Evolutionary conservation across 768 basidiomycete genomes (phyloP).

Genomic region (Pisolithus microcarpus): DNA sequence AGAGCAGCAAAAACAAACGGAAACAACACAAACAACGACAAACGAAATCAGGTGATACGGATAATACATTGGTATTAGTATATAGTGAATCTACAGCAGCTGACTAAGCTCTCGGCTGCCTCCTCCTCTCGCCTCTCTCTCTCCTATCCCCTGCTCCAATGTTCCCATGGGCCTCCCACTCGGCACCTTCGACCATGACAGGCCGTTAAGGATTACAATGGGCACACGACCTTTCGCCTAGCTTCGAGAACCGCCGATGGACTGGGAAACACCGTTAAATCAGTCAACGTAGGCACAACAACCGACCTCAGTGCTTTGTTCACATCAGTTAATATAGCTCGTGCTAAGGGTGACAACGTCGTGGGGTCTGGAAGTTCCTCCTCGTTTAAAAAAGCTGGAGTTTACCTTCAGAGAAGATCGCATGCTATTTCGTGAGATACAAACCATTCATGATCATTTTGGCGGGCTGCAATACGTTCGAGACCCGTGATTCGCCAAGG

Average conservation of each 20-base stretch:
- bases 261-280: constrained; percentile 29
- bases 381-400: constrained; percentile 51
- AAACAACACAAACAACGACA: too few relatives aligned
- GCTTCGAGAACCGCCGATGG: constrained; percentile 49
- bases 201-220: constrained; percentile 51
- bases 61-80: too few relatives aligned
- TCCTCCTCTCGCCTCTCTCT: too few relatives aligned
- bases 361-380: constrained; percentile 48
- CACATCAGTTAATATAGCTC: constrained; percentile 41
- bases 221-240: constrained; percentile 52
- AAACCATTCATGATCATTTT: constrained; percentile 43
- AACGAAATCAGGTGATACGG: too few relatives aligned
- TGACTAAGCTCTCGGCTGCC: too few relatives aligned
- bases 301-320: constrained; percentile 42
- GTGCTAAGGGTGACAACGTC: constrained; percentile 48
- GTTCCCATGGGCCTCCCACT: constrained; percentile 62
- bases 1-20: too few relatives aligned
- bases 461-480: constrained; percentile 47
- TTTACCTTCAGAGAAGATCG: not conserved
- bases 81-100: too few relatives aligned
- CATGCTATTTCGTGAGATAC: not conserved
- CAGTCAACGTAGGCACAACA: not conserved
- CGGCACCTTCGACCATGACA: constrained; percentile 47
- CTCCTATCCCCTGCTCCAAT: too few relatives aligned
- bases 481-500: constrained; percentile 51